Evolutionary conservation across 2,329 filamentous ascomycete species (phyloP), one percentile per base, ranked within the genome.

Genomic region (Trichophyton benhamiae): DNA sequence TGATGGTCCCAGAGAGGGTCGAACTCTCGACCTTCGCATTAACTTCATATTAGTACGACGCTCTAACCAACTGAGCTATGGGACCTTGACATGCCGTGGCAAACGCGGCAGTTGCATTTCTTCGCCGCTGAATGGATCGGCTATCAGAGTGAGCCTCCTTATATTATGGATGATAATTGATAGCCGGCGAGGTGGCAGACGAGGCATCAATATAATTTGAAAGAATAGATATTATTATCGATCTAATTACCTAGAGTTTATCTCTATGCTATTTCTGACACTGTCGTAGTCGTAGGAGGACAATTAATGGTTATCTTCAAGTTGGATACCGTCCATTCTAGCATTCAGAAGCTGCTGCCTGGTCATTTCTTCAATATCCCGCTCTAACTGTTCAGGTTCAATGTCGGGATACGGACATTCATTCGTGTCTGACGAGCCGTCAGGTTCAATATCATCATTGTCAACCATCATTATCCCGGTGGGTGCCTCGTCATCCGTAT

Each of bases 311-410:
- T 30, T 20, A 30, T 63, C 64, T 27, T 49, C 61, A 27, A 66
- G 22, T 52, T 64, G 60, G 30, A 66, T 65, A 25, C 44, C 57
- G 6, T 60, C 61, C 58, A 66, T 62, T 41, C 64, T 57, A 25
- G 57, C 59, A 60, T 61, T 64, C 41, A 69, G 66, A 52, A 70
- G 63, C 27, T 69, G 66, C 38, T 74, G 68, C 49, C 68, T 66
- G 1, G 70, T 73, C 57, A 67, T 68, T n/a, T 64, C 61, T 42
- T 71, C 65, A 6, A 72, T 65, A 57, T 74, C 67, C 22, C 66
- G 67, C 58, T 71, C 66, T 33, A 73, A 59, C 8, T 67, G 62
- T 8, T 36, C 36, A 36, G 71, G 70, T 58, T 73, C 70, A n/a
- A 41, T 22, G 9, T 57, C 52, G 15, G 58, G 48, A 49, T 55